phyloP scores from a whole-genome alignment of 2,329 filamentous ascomycete species.

The Fusarium algeriense region DNA sequence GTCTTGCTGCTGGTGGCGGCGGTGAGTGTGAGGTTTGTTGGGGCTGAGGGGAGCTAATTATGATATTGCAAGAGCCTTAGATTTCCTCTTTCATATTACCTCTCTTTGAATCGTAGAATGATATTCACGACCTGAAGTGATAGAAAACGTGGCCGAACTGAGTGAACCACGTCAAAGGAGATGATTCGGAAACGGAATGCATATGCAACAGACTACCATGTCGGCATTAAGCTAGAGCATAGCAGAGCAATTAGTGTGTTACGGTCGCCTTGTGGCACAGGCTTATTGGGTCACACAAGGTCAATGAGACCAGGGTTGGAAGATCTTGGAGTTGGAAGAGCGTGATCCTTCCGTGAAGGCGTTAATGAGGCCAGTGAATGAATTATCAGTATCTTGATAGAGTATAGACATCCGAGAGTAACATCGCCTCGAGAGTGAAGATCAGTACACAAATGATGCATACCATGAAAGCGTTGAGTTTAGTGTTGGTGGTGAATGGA shows the following conservation, averaged over 20 bases:
- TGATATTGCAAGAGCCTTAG: neutral
- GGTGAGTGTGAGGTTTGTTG: conserved; percentile 42
- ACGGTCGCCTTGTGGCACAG: conserved; percentile 44
- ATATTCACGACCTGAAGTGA: neutral
- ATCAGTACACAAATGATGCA: conserved; percentile 5
- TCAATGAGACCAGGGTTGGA: conserved; percentile 29
- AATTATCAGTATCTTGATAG: conserved; percentile 9
- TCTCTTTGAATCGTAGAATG: conserved; percentile 1
- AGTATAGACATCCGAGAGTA: neutral
- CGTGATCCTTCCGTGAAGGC: conserved; percentile 24
- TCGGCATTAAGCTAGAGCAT: conserved; percentile 22
- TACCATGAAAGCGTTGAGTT: conserved; percentile 4
- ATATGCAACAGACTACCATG: conserved; percentile 28
- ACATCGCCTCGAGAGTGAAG: neutral
- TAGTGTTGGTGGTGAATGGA: conserved; percentile 1
- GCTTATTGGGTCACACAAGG: conserved; percentile 46
- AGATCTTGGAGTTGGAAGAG: conserved; percentile 24
- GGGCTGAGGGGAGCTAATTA: conserved; percentile 20
- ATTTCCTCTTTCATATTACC: neutral
- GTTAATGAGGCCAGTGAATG: conserved; percentile 28
- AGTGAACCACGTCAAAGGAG: conserved; percentile 37
- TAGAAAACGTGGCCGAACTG: conserved; percentile 10
- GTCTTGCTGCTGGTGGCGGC: conserved; percentile 39
- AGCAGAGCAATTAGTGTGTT: conserved; percentile 35
- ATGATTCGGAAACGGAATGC: conserved; percentile 34